Percentiles rank a stretch among this genome's conserved stretches.
Evolutionary conservation across 768 basidiomycete species (phyloP).

Genomic region (Plicaturopsis crispa): DNA sequence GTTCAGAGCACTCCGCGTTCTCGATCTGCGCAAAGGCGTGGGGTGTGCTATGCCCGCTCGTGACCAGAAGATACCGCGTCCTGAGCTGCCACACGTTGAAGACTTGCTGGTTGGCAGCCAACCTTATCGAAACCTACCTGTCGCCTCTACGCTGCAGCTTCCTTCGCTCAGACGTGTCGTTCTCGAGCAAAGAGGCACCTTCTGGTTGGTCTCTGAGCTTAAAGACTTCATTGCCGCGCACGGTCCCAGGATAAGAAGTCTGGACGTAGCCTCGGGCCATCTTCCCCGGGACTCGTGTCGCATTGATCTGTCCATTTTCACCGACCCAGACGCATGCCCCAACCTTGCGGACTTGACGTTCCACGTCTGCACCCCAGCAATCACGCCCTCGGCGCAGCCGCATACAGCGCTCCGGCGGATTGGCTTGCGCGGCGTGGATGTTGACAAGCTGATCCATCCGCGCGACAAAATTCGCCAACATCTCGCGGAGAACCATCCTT

Average conservation of each 20-base stretch:
- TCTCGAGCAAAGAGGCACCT: constrained; percentile 22
- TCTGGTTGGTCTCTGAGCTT: constrained; percentile 18
- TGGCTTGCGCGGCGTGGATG: constrained; percentile 34
- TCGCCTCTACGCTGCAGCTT: constrained; percentile 30
- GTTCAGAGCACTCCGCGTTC: constrained; percentile 32
- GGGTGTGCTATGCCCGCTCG: constrained; percentile 13
- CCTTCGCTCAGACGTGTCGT: constrained; percentile 36
- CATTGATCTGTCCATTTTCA: constrained; percentile 35
- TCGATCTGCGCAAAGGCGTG: constrained; percentile 38
- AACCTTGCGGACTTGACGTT: constrained; percentile 37
- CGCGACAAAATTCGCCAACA: constrained; percentile 32
- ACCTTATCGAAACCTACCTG: constrained; percentile 23
- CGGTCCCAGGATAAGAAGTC: constrained; percentile 27
- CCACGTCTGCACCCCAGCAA: constrained; percentile 25
- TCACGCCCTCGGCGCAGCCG: constrained; percentile 13
- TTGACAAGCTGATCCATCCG: constrained; percentile 38
- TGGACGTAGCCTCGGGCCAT: constrained; percentile 28
- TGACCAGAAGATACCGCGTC: constrained; percentile 11
- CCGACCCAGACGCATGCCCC: constrained; percentile 32
- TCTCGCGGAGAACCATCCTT: too few relatives aligned
- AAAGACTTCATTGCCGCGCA: constrained; percentile 32
- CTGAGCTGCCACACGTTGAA: constrained; percentile 32
- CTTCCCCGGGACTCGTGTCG: constrained; percentile 18
- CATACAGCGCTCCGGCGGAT: constrained; percentile 33
- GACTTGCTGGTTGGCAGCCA: constrained; percentile 36